Evolutionary conservation across 139 green algal species (phyloP), one percentile per base, ranked within the genome.

Genomic region (Pseudopediastrum boryanum): DNA sequence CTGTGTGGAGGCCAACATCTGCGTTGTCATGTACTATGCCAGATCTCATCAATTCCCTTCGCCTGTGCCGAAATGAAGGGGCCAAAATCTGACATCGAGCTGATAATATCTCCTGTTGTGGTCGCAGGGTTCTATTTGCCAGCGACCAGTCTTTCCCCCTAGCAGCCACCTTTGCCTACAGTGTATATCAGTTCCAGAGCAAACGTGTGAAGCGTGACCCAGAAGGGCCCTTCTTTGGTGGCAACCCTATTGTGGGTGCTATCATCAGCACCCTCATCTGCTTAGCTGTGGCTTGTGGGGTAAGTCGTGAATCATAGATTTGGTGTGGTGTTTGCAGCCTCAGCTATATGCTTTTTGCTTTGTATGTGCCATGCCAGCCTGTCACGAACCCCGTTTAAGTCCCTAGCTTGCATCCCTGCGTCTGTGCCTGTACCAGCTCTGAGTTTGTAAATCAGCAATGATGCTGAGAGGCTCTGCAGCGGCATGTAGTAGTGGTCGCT

Each of bases 211-310:
- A 82, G 76, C 54, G 62, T 39, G 79, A 88, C 61, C 87, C 89
- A 25, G 92, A 96, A 48, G 91, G 90, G 16, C 90, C 89, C 4
- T 89, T 87, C 82, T 90, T 89, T 73, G 89, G 83, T 27, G 84
- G 84, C 72, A 93, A 83, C 79, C 85, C 90, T n/a, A 89, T 96
- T 9, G 91, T 91, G 64, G 92, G 92, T 0, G 90, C 92, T 3
- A 69, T 96, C 59, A 77, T 81, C 19, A 81, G 80, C 51, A 93
- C 87, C 0, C 46, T 91, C 16, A 64, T 87, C 23, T 82, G 78
- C 27, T 78, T 96, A 19, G 68, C 82, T 3, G 5, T 91, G 6
- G 88, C 82, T 38, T 89, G 82, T 69, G 74, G 77, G 79, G 80
- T 95, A 52, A 82, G 85, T 33, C 52, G 31, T 76, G 44, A 25